These are phyloP conservation scores for Sporothrix mexicana DNA, from an alignment of 2,329 filamentous ascomycete genomes.

Conservation along the genomic window DNA sequence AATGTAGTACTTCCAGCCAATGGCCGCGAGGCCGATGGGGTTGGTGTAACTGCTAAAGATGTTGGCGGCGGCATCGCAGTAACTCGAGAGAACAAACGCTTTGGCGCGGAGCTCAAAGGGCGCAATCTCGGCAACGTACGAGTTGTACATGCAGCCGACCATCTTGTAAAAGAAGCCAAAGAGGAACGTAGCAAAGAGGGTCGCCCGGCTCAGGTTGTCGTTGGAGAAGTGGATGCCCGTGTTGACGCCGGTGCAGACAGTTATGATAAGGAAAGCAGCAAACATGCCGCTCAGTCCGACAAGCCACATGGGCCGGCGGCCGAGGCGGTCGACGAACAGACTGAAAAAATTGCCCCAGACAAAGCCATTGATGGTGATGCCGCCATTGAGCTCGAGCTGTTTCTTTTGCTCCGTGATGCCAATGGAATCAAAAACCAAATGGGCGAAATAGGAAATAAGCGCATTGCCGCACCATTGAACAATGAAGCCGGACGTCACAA, in stretches of 20 bases:
- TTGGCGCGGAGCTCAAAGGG: slow-evolving; percentile 37
- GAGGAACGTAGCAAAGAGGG: slow-evolving; percentile 29
- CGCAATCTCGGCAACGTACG: slow-evolving; percentile 36
- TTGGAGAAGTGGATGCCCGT: slow-evolving; percentile 33
- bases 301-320: slow-evolving; percentile 41
- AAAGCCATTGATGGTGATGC: slow-evolving; percentile 39
- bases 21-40: slow-evolving; percentile 37
- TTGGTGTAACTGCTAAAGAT: slow-evolving; percentile 37
- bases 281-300: slow-evolving; percentile 36
- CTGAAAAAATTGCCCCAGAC: slow-evolving; percentile 30
- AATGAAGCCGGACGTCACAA: slow-evolving; percentile 34
- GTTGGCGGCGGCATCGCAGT: slow-evolving; percentile 33
- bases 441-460: slow-evolving; percentile 46
- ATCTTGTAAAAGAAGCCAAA: slow-evolving; percentile 47
- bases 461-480: slow-evolving; percentile 38
- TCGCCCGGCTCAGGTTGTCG: slow-evolving; percentile 34
- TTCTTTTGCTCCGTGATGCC: slow-evolving; percentile 41
- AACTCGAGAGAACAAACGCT: slow-evolving; percentile 33
- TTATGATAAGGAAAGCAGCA: slow-evolving; percentile 33
- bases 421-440: slow-evolving; percentile 43
- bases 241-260: slow-evolving; percentile 35
- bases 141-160: slow-evolving; percentile 44
- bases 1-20: slow-evolving; percentile 40
- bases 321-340: slow-evolving; percentile 33
- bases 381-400: slow-evolving; percentile 40